Evolutionary conservation across 352 stramenopile species (phyloP), one percentile per base, ranked within the genome.

Genomic region (Phytophthora cajani): DNA sequence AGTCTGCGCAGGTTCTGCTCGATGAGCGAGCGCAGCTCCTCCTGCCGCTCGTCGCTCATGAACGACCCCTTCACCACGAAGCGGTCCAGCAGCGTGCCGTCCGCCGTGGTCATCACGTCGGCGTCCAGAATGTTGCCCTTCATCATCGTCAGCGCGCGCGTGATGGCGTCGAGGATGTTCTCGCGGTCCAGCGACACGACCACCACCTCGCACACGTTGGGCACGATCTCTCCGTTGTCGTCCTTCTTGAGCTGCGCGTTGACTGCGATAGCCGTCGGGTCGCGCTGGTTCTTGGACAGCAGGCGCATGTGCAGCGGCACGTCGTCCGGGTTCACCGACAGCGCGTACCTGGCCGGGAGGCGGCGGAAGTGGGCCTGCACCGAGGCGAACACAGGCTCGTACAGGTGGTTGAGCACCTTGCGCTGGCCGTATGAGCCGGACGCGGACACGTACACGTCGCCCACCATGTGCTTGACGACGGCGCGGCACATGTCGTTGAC

Each of bases 381-480:
- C 0, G 87, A 93, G 59, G 91, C 79, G 36, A 96, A 81, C n/a
- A 96, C 88, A 2, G 88, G 88, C 42, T 92, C 86, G 72, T 96
- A 96, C 55, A 96, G 61, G 62, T 96, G 88, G 56, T 96, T 96
- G 33, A 94, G 69, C 59, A 94, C 88, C 68, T 92, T 92, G 46
- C 89, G 89, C 36, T 82, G 76, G 21, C 87, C 87, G 27, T 90
- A 80, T 2, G 85, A 86, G 0, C 78, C 81, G 0, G 85, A 90
- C 0, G 85, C 87, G 44, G 84, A 86, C 55, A 94, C 88, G 54
- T 95, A 95, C 62, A 93, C 83, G 61, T 96, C 88, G 27, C 88
- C 88, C 30, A 96, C 88, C 87, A 96, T 96, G 74, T 96, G 88
- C 75, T 96, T 96, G 50, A 92, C 88, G 0, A 95, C 88, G 0